phyloP scores from a whole-genome alignment of 495 filamentous ascomycete genomes.

The Penicillium verhagenii region DNA sequence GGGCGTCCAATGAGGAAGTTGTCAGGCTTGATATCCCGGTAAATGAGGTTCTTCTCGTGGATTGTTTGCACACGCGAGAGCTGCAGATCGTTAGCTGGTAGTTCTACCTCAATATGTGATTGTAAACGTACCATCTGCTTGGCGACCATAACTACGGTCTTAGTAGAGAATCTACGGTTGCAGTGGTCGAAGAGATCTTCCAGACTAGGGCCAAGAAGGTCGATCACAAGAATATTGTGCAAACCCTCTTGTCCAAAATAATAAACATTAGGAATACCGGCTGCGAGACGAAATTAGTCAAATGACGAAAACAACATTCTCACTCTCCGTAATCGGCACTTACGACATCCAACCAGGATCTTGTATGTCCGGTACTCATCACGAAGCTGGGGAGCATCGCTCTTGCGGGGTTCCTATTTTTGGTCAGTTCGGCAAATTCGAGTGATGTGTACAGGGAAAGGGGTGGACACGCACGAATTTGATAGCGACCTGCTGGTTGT shows the following conservation, averaged over 20 bases:
- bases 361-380: conserved; percentile 99
- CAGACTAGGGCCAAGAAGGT: conserved; percentile 91
- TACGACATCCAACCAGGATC: conserved; percentile 98
- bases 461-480: conserved; percentile 89
- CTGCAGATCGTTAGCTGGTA: conserved; percentile 42
- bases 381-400: conserved; percentile 94
- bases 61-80: conserved; percentile 98
- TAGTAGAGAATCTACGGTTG: conserved; percentile 90
- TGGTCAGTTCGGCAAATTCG: conserved; percentile 17
- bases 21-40: conserved; percentile 98
- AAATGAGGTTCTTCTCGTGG: conserved; percentile 99
- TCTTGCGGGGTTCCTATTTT: conserved; percentile 90
- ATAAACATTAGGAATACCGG: conserved; percentile 99
- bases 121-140: conserved; percentile 87
- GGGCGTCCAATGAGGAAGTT: conserved; percentile 99
- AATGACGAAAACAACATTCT: neutral
- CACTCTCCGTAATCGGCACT: conserved; percentile 49
- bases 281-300: conserved; percentile 46
- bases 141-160: conserved; percentile 99
- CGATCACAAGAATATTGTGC: conserved; percentile 99
- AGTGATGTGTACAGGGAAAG: neutral
- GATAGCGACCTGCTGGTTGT: conserved; percentile 99
- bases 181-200: conserved; percentile 99
- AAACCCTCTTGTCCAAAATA: conserved; percentile 99
- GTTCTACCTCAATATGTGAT: neutral